Evolutionary conservation across 805 yeast genomes (phyloP).

Genomic region (Saccharomycopsis sp.): DNA sequence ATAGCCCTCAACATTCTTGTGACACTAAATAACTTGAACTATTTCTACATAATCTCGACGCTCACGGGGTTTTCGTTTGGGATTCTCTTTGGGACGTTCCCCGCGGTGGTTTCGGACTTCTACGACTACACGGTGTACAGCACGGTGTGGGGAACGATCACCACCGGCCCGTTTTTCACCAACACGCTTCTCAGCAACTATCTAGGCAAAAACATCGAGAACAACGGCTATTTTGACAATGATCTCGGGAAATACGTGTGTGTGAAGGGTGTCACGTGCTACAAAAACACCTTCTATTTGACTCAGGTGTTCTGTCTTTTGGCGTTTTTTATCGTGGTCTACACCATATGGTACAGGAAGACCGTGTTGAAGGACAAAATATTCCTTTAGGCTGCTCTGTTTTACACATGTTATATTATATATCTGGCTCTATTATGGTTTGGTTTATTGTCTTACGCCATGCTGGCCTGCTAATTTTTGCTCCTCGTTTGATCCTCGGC

Average conservation of each 20-base stretch:
- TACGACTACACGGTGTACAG: slow-evolving; percentile 65
- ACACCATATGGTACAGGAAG: slow-evolving; percentile 23
- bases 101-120: slow-evolving; percentile 66
- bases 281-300: slow-evolving; percentile 35
- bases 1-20: slow-evolving; percentile 33
- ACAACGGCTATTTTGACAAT: slow-evolving; percentile 33
- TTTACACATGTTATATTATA: too few relatives aligned
- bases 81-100: slow-evolving; percentile 63
- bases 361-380: slow-evolving; percentile 5
- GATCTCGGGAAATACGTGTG: slow-evolving; percentile 37
- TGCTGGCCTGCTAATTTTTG: not conserved
- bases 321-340: slow-evolving; percentile 21
- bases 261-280: slow-evolving; percentile 39
- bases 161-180: slow-evolving; percentile 60
- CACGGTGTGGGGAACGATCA: slow-evolving; percentile 68
- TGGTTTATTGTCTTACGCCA: not conserved
- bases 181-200: slow-evolving; percentile 47
- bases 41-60: slow-evolving; percentile 44
- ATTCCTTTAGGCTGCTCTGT: not conserved
- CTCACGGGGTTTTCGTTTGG: slow-evolving; percentile 65
- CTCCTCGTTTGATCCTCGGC: not conserved
- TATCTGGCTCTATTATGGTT: too few relatives aligned
- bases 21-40: slow-evolving; percentile 32
- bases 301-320: slow-evolving; percentile 25
- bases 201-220: slow-evolving; percentile 50